A percentile compares a stretch with the other conserved stretches of the same genome.
These are phyloP conservation scores for Aspergillus jensenii DNA, from an alignment of 2,329 filamentous ascomycete species.

Conservation along the genomic window DNA sequence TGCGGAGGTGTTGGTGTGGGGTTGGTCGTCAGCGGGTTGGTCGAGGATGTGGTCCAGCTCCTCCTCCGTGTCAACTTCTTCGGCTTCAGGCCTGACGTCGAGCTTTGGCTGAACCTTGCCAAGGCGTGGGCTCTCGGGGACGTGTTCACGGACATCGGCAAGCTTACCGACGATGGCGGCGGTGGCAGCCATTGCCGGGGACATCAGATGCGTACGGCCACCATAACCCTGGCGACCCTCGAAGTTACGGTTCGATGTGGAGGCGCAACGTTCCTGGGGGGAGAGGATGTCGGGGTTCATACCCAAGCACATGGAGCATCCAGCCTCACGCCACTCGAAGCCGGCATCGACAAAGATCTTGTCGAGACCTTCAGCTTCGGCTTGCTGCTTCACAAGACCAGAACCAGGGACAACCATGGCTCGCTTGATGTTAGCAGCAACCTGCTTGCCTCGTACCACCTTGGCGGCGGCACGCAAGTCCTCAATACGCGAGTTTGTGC, in stretches of 20 bases:
- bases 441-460: constrained; percentile 82
- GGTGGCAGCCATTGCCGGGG: constrained; percentile 92
- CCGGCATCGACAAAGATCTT: constrained; percentile 89
- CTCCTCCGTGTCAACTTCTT: constrained; percentile 60
- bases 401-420: constrained; percentile 97
- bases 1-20: constrained; percentile 61
- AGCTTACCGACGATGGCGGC: constrained; percentile 88
- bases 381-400: constrained; percentile 87
- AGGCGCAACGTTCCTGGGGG: constrained; percentile 88
- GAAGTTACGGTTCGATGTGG: constrained; percentile 95
- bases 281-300: constrained; percentile 99
- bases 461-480: constrained; percentile 85
- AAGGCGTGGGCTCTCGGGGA: constrained; percentile 48
- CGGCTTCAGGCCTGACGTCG: constrained; percentile 59
- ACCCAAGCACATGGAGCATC: constrained; percentile 97
- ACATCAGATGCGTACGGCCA: constrained; percentile 93
- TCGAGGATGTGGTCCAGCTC: constrained; percentile 66
- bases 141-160: constrained; percentile 81
- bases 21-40: constrained; percentile 60
- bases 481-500: constrained; percentile 96
- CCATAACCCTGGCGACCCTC: constrained; percentile 92
- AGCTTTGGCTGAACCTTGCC: constrained; percentile 57
- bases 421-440: constrained; percentile 84
- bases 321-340: constrained; percentile 97
- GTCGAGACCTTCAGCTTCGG: constrained; percentile 88